Evolutionary conservation across 2,329 filamentous ascomycete species (phyloP), one percentile per base, ranked within the genome.

Genomic region (Hawksworthiomyces lignivorus): DNA sequence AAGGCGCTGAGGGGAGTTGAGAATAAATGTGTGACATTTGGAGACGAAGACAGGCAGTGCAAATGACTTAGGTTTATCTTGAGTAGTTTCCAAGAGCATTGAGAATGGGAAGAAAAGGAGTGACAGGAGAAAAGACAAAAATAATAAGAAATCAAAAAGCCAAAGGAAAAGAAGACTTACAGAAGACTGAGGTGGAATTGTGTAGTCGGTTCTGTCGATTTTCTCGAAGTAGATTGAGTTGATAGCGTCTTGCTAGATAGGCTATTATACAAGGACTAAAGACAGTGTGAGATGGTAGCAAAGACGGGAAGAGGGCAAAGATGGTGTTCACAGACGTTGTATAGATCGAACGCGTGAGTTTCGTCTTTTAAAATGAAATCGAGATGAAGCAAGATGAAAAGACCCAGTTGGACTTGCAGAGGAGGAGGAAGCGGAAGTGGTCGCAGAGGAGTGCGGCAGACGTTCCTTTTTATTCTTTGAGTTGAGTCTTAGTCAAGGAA

Each of bases 401-500:
- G 17, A 35, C 5, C 18, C 15, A 24, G 29, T 11, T 35, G n/a
- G 24, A 20, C 24, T 32, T 35, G 22, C 19, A 19, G 39, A 12
- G 19, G 22, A 30, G 28, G 22, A 18, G 15, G 29, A n/a, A n/a
- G n/a, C n/a, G n/a, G 9, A 22, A 28, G 22, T 19, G 24, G 30
- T 18, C 24, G 36, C 36, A 20, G 31, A 29, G 30, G 38, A 41
- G 38, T 9, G 39, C 24, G 39, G 39, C 30, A 18, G 39, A 27
- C 18, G 39, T 28, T 29, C 28, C 39, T 31, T 41, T 41, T 41
- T 35, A 41, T 32, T 41, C 18, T 33, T 12, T 41, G 19, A 28
- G 39, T 20, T 21, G 39, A 34, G n/a, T n/a, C n/a, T n/a, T n/a
- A n/a, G n/a, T n/a, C 31, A 31, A 34, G 28, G 22, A 11, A 28